Evolutionary conservation across 352 stramenopile genomes (phyloP).

Genomic region (Phytophthora pisi): DNA sequence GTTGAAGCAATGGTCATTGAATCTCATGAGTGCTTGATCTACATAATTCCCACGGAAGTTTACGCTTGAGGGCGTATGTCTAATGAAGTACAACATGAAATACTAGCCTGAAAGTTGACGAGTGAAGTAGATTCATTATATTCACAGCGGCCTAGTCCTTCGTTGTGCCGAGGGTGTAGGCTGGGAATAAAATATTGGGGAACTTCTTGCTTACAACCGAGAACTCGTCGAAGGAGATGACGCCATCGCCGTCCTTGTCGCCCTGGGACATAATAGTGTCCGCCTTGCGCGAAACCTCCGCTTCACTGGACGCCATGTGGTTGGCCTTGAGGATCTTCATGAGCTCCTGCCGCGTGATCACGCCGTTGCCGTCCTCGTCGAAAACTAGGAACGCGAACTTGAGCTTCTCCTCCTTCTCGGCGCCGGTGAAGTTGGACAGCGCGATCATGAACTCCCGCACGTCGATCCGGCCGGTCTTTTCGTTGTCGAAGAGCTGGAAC

Average conservation of each 20-base stretch:
- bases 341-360: slow-evolving; percentile 95
- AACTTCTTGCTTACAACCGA: slow-evolving; percentile 97
- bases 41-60: too few relatives aligned
- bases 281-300: slow-evolving; percentile 94
- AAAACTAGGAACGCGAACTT: slow-evolving; percentile 97
- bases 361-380: slow-evolving; percentile 94
- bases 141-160: slow-evolving; percentile 49
- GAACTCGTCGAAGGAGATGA: slow-evolving; percentile 98
- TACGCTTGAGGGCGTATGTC: too few relatives aligned
- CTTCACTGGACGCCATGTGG: slow-evolving; percentile 92
- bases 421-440: slow-evolving; percentile 93
- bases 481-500: slow-evolving; percentile 95
- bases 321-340: slow-evolving; percentile 96
- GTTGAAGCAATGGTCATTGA: too few relatives aligned
- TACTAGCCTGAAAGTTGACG: not conserved
- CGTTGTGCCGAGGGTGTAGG: slow-evolving; percentile 71
- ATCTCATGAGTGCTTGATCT: too few relatives aligned
- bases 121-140: slow-evolving; percentile 4
- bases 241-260: slow-evolving; percentile 95
- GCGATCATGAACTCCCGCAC: slow-evolving; percentile 95
- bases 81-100: too few relatives aligned
- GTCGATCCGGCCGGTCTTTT: slow-evolving; percentile 92
- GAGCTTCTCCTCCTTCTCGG: slow-evolving; percentile 96
- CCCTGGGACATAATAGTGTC: slow-evolving; percentile 98
- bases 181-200: slow-evolving; percentile 95